A percentile compares a stretch with the other conserved stretches of the same genome.
Conservation (phyloP, 305 asterid species). For the Solanum hybrid region DNA sequence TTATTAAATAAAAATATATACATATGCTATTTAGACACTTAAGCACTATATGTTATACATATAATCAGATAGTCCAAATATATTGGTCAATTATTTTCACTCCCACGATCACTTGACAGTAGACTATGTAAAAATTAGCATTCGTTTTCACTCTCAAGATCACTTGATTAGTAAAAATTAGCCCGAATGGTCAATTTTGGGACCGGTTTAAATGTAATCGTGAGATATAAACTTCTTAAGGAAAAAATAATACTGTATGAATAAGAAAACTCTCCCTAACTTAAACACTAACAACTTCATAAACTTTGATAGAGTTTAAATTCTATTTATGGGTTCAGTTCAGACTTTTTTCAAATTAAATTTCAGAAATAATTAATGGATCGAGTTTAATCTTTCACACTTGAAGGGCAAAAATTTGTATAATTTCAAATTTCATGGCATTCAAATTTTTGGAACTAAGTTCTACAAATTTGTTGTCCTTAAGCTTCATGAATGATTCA, state of each 20-base stretch:
- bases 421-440: no score
- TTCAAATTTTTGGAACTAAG: neutral
- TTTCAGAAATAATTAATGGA: neutral
- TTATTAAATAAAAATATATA: no score
- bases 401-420: no score
- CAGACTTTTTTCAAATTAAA: neutral
- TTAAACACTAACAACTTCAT: neutral
- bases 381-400: no score
- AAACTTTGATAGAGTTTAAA: neutral
- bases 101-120: neutral
- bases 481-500: neutral
- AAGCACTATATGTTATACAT: no score
- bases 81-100: neutral
- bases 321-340: neutral
- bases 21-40: neutral
- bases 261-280: neutral
- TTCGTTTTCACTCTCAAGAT: neutral
- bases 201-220: neutral
- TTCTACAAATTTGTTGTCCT: neutral
- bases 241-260: no score
- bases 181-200: neutral
- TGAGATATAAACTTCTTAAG: neutral
- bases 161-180: neutral
- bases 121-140: neutral
- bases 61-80: neutral